phyloP scores from a whole-genome alignment of 2,329 filamentous ascomycete species.

The Alternaria alternata region DNA sequence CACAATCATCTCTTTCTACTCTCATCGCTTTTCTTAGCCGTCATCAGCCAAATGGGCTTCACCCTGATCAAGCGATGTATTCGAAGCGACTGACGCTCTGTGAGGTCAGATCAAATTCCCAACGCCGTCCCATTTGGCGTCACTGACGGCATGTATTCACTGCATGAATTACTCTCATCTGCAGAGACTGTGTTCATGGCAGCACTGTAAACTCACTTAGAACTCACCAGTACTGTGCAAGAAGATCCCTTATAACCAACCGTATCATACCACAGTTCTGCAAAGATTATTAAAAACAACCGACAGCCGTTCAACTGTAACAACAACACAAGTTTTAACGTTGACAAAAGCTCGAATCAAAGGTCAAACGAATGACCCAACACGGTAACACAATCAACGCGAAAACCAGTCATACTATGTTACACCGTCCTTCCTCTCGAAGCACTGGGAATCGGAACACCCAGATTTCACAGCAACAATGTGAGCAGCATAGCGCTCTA shows the following conservation, averaged over 20 bases:
- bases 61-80: background rate
- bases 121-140: background rate
- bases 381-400: background rate
- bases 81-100: background rate
- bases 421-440: background rate
- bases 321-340: background rate
- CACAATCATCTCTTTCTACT: background rate
- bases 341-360: background rate
- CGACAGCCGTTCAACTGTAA: background rate
- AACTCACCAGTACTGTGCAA: background rate
- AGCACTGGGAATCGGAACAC: conserved; percentile 1
- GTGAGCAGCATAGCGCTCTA: background rate
- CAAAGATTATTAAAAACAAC: background rate
- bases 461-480: background rate
- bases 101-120: background rate
- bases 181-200: background rate
- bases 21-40: background rate
- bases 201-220: background rate
- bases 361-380: background rate
- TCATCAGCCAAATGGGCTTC: background rate
- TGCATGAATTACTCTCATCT: background rate
- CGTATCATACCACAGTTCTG: background rate
- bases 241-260: background rate
- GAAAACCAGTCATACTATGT: background rate
- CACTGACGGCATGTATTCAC: background rate